phyloP scores from a whole-genome alignment of 306 rosid genomes.

The Prunus mume region DNA sequence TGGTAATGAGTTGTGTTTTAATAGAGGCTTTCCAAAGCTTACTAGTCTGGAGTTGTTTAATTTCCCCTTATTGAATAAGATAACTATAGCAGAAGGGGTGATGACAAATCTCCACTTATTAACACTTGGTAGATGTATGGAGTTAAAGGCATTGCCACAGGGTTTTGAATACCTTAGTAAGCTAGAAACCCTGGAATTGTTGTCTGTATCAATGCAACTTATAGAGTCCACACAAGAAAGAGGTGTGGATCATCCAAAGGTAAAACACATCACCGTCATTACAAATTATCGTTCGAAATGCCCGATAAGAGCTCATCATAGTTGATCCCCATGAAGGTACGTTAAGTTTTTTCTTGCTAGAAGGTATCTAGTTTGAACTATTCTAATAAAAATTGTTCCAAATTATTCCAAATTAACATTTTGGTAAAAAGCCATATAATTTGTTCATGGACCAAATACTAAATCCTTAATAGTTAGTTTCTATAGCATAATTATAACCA shows the following conservation, averaged over 20 bases:
- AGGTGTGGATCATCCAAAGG: neutral
- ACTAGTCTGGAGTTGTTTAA: neutral
- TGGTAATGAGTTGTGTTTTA: neutral
- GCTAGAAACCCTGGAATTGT: neutral
- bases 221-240: neutral
- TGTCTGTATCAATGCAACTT: neutral
- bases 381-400: neutral
- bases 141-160: conserved; percentile 7
- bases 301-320: neutral
- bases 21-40: conserved; percentile 13
- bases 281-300: neutral
- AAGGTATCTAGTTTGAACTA: too few relatives aligned
- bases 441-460: neutral
- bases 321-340: neutral
- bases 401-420: neutral
- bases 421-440: neutral
- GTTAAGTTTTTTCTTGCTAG: neutral
- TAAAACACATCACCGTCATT: neutral
- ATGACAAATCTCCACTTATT: conserved; percentile 2
- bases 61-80: neutral
- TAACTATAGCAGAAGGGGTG: conserved; percentile 9
- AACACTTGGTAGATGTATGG: neutral
- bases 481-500: neutral
- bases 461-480: neutral
- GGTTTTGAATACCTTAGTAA: conserved; percentile 12